Evolutionary conservation across 768 basidiomycete species (phyloP).

Genomic region (Austroboletus eburneus): DNA sequence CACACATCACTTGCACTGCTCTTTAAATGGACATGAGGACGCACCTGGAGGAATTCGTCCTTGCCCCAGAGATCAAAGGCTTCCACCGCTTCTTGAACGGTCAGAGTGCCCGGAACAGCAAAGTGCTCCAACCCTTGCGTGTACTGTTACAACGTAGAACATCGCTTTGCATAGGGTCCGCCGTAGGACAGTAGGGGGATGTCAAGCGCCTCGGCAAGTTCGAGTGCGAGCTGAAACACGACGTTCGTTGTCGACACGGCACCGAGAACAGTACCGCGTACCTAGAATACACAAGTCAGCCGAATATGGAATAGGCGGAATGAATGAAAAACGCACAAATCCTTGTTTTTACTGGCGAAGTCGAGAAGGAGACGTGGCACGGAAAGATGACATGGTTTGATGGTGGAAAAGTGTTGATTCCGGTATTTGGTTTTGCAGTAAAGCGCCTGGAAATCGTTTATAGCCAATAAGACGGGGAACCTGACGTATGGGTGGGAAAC

Average conservation of each 20-base stretch:
- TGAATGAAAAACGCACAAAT: constrained; percentile 50
- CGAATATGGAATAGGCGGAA: too few species aligned
- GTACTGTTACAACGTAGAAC: constrained; percentile 46
- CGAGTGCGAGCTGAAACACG: constrained; percentile 52
- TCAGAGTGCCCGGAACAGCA: constrained; percentile 54
- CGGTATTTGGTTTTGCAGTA: constrained; percentile 69
- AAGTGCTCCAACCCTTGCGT: constrained; percentile 50
- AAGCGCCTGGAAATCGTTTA: constrained; percentile 86
- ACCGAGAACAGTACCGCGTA: constrained; percentile 67
- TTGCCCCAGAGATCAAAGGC: constrained; percentile 77
- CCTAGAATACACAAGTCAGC: constrained; percentile 35
- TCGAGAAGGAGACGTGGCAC: constrained; percentile 76
- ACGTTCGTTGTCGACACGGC: constrained; percentile 63
- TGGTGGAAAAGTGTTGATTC: constrained; percentile 62
- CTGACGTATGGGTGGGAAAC: constrained; percentile 34
- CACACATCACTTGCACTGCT: background rate
- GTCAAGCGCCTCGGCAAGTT: constrained; percentile 60
- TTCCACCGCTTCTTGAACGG: constrained; percentile 62
- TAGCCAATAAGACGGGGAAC: constrained; percentile 73
- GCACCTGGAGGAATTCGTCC: constrained; percentile 48
- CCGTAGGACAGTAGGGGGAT: constrained; percentile 39
- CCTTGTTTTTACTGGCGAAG: constrained; percentile 60
- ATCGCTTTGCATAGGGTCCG: constrained; percentile 56
- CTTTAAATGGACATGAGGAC: constrained; percentile 8
- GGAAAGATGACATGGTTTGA: constrained; percentile 76